Percentiles rank a stretch among this genome's conserved stretches.
Evolutionary conservation across 768 basidiomycete genomes (phyloP).

Genomic region (Amanita fuliginea): DNA sequence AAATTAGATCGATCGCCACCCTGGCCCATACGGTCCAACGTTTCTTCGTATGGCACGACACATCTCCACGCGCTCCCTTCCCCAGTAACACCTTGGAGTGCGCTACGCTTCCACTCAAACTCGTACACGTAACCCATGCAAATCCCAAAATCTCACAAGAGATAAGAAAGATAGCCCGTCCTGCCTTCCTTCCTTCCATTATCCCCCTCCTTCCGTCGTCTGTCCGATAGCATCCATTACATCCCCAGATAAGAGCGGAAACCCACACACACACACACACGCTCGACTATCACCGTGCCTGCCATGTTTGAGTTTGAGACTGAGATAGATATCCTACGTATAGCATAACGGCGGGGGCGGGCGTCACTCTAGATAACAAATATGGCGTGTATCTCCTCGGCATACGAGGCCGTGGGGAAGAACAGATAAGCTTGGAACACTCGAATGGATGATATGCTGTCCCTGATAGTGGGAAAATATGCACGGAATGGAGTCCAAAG

Average conservation of each 20-base stretch:
- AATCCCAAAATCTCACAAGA: too few relatives aligned
- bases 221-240: too few relatives aligned
- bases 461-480: background rate
- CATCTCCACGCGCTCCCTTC: too few relatives aligned
- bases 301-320: background rate
- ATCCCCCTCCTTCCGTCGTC: background rate
- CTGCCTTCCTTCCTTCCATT: background rate
- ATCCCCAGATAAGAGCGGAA: too few relatives aligned
- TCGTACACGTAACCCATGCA: too few relatives aligned
- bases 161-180: background rate
- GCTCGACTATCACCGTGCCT: background rate
- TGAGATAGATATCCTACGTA: background rate
- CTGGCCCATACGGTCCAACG: too few relatives aligned
- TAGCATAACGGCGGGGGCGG: too few relatives aligned
- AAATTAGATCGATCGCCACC: too few relatives aligned
- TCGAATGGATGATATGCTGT: background rate
- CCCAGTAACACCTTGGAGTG: too few relatives aligned
- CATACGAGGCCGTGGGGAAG: background rate
- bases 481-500: background rate
- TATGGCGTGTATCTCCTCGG: background rate
- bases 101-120: too few relatives aligned
- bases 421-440: background rate
- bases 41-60: too few relatives aligned
- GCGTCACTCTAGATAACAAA: too few relatives aligned
- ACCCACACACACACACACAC: background rate